phyloP scores from a whole-genome alignment of 2,329 filamentous ascomycete species.

The Fusarium siculi region DNA sequence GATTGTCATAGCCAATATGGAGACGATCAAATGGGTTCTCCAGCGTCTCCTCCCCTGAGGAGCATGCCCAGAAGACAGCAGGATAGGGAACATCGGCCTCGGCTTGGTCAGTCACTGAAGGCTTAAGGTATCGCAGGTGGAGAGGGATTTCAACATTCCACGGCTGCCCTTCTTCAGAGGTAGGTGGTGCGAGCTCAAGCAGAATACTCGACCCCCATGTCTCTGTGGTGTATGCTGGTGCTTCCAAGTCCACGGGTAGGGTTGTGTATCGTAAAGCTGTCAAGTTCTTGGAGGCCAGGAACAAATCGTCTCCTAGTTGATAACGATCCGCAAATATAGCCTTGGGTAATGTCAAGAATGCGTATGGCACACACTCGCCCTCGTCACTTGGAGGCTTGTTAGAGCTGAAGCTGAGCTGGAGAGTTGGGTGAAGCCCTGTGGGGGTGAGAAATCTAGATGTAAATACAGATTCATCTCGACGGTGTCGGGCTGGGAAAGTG shows the following conservation, averaged over 20 bases:
- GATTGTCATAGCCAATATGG: constrained; percentile 85
- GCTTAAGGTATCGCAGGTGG: constrained; percentile 84
- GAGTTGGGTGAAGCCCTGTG: constrained; percentile 84
- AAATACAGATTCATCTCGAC: constrained; percentile 68
- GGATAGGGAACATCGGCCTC: constrained; percentile 78
- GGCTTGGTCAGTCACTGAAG: constrained; percentile 64
- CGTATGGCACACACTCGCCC: constrained; percentile 76
- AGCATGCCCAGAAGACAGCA: constrained; percentile 90
- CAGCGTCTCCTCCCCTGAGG: constrained; percentile 73
- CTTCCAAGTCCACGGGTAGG: constrained; percentile 88
- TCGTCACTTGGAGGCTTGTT: constrained; percentile 61
- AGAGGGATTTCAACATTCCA: constrained; percentile 81
- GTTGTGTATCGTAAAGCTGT: constrained; percentile 73
- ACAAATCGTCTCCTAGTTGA: constrained; percentile 80
- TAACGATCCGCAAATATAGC: constrained; percentile 88
- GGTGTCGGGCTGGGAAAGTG: constrained; percentile 83
- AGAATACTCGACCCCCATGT: constrained; percentile 84
- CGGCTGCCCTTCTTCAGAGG: constrained; percentile 48
- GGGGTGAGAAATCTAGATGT: constrained; percentile 73
- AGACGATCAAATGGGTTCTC: constrained; percentile 86
- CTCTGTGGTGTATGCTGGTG: constrained; percentile 80
- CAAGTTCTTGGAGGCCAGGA: constrained; percentile 84
- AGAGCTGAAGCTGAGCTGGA: constrained; percentile 73
- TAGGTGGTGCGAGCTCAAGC: constrained; percentile 74
- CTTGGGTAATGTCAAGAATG: constrained; percentile 85